A percentile compares a stretch with the other conserved stretches of the same genome.
Evolutionary conservation across 1,284 basidiomycete genomes (phyloP).

Genomic region (Papiliotrema terrestris): DNA sequence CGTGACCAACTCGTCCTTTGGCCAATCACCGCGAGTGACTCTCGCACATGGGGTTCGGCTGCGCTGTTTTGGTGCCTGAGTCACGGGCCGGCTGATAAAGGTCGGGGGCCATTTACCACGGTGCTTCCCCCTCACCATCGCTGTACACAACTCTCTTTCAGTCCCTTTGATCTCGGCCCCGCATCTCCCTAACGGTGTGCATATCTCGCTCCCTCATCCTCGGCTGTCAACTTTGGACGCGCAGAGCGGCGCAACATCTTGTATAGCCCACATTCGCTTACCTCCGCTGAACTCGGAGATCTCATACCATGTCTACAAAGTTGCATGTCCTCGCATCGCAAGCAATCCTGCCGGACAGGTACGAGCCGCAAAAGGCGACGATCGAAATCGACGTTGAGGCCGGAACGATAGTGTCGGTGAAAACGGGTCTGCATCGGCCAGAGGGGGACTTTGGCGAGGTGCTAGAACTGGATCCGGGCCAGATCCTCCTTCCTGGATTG

Average conservation of each 20-base stretch:
- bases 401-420: slow-evolving; percentile 66
- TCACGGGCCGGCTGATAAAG: no score
- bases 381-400: slow-evolving; percentile 60
- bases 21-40: not conserved
- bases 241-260: no score
- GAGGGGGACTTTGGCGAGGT: slow-evolving; percentile 21
- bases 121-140: no score
- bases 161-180: no score
- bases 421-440: slow-evolving; percentile 9
- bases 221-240: no score
- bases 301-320: not conserved
- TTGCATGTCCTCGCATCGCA: slow-evolving; percentile 17
- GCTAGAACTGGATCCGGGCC: slow-evolving; percentile 32
- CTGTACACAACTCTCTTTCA: no score
- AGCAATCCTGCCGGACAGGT: slow-evolving; percentile 59
- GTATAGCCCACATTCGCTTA: no score
- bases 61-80: no score
- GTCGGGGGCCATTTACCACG: no score
- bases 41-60: not conserved
- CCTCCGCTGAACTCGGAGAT: not conserved
- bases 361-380: slow-evolving; percentile 62
- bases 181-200: no score
- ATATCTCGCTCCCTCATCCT: no score
- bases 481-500: slow-evolving; percentile 71
- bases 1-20: not conserved